These are phyloP conservation scores for Avena eriantha DNA, from an alignment of 176 grass and related monocot genomes.

Conservation along the genomic window DNA sequence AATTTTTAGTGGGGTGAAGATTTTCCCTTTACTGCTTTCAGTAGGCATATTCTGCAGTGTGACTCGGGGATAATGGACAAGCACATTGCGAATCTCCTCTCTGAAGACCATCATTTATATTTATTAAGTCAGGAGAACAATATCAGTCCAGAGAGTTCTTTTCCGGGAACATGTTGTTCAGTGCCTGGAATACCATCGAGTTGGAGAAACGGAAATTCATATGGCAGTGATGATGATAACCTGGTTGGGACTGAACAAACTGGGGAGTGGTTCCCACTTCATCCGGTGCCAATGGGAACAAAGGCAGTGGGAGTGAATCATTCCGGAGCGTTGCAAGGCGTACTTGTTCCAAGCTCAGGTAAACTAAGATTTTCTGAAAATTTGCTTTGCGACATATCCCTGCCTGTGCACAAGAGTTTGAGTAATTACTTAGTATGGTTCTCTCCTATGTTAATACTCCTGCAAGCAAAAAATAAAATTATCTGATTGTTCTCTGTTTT, in stretches of 20 bases:
- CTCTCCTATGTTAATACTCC: neutral
- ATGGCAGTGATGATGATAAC: neutral
- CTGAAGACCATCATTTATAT: neutral
- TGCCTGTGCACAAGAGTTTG: neutral
- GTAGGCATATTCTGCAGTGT: slow-evolving; percentile 17
- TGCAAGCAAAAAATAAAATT: neutral
- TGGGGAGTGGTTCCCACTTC: neutral
- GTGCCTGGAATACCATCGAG: neutral
- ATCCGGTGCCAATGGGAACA: neutral
- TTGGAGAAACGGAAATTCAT: neutral
- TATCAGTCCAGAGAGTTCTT: neutral
- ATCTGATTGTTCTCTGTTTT: neutral
- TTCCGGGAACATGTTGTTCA: neutral
- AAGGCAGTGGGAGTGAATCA: neutral
- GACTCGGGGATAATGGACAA: slow-evolving; percentile 30
- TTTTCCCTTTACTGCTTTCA: slow-evolving; percentile 3
- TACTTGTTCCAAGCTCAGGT: neutral
- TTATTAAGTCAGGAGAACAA: slow-evolving; percentile 12
- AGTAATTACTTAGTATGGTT: neutral
- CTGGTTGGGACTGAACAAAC: slow-evolving; percentile 1
- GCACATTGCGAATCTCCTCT: slow-evolving; percentile 15
- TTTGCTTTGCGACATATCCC: neutral
- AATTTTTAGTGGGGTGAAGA: neutral
- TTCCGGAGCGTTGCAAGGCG: neutral
- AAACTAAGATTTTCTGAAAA: neutral